These are phyloP conservation scores for Arabidopsis thaliana DNA, from an alignment of 345 rosid species.

Conservation along the genomic window TAIR10.1 NC_003070.9:2463001-2463500, in stretches of 20 bases:
- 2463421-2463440: constrained; percentile 89
- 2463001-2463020: too few species aligned
- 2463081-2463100: not conserved
- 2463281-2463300: not conserved
- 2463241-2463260: not conserved
- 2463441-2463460: constrained; percentile 82
- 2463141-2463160: not conserved
- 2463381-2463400: constrained; percentile 83
- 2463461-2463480: constrained; percentile 84
- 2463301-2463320: not conserved
- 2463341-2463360: constrained; percentile 57
- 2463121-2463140: not conserved
- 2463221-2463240: constrained; percentile 22
- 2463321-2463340: not conserved
- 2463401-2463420: constrained; percentile 87
- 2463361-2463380: constrained; percentile 85
- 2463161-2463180: not conserved
- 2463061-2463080: not conserved
- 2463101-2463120: not conserved
- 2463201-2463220: constrained; percentile 46
- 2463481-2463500: constrained; percentile 78
- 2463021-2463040: too few species aligned
- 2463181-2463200: constrained; percentile 30
- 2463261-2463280: not conserved
- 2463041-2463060: not conserved